Conservation (phyloP, 768 basidiomycete species). For the Collybia nuda region DNA sequence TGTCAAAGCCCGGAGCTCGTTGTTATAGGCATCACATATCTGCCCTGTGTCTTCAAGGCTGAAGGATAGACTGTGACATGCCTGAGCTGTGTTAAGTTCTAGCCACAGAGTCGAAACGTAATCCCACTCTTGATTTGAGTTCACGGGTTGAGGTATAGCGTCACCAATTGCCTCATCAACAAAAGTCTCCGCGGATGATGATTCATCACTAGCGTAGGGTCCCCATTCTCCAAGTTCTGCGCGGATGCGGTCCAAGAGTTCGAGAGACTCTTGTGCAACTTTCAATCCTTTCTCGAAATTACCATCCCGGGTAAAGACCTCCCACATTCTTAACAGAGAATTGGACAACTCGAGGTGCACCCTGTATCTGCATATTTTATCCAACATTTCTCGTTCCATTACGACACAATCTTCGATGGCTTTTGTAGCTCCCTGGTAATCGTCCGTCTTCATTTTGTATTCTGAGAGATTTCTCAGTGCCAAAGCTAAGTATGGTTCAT, state of each 20-base stretch:
- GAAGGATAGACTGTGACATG: conserved; percentile 5
- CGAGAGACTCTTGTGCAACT: conserved; percentile 7
- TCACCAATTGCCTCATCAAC: not conserved
- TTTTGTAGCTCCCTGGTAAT: not conserved
- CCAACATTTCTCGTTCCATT: too few species aligned
- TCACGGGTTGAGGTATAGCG: not conserved
- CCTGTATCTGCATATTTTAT: too few species aligned
- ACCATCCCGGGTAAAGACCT: not conserved
- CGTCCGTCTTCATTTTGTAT: not conserved
- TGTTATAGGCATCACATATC: conserved; percentile 8
- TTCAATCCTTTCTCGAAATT: conserved; percentile 3
- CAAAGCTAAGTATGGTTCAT: not conserved
- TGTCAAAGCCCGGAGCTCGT: conserved; percentile 2
- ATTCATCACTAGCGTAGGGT: not conserved
- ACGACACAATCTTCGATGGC: not conserved
- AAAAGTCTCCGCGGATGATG: too few species aligned
- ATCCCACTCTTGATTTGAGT: not conserved
- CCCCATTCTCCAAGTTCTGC: conserved; percentile 5
- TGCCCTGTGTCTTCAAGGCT: conserved; percentile 6
- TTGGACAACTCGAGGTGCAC: conserved; percentile 1
- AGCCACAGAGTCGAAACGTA: conserved; percentile 6
- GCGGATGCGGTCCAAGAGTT: conserved; percentile 5
- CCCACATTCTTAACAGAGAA: conserved; percentile 8
- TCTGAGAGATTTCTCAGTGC: not conserved
- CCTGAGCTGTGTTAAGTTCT: conserved; percentile 11